These are phyloP conservation scores for Monosporozyma servazzii DNA, from an alignment of 805 yeast species.

Conservation along the genomic window DNA sequence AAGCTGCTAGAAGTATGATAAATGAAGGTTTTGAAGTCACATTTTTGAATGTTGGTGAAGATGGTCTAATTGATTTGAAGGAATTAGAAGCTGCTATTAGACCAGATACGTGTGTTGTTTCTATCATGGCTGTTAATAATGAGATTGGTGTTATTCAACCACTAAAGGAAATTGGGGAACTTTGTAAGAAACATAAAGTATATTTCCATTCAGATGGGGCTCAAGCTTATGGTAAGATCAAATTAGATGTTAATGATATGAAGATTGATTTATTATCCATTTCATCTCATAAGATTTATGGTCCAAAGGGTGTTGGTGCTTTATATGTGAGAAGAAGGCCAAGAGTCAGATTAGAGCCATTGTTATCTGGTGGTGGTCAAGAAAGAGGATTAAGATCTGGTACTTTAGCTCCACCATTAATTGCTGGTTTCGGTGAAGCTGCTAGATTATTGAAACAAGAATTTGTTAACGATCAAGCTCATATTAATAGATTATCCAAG, in stretches of 20 bases:
- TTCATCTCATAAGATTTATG: constrained; percentile 93
- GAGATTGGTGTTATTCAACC: constrained; percentile 98
- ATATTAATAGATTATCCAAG: constrained; percentile 62
- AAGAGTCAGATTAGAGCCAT: constrained; percentile 90
- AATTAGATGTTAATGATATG: constrained; percentile 84
- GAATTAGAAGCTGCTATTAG: constrained; percentile 75
- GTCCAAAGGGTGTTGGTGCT: constrained; percentile 98
- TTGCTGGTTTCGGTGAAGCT: constrained; percentile 96
- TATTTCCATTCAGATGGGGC: constrained; percentile 98
- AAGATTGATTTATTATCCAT: constrained; percentile 90
- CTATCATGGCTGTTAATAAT: constrained; percentile 95
- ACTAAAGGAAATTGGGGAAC: constrained; percentile 79
- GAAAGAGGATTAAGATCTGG: constrained; percentile 97
- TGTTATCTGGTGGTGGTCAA: constrained; percentile 97
- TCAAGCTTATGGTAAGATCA: constrained; percentile 92
- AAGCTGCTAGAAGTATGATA: constrained; percentile 87
- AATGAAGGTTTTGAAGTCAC: constrained; percentile 97
- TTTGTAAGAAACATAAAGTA: constrained; percentile 80
- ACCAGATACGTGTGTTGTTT: constrained; percentile 83
- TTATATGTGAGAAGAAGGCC: constrained; percentile 94
- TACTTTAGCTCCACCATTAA: constrained; percentile 92
- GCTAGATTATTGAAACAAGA: constrained; percentile 75
- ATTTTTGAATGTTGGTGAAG: constrained; percentile 70
- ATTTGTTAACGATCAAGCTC: constrained; percentile 59
- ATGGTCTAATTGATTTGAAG: constrained; percentile 73